Conservation (phyloP, 371 early-diverging fungal species). For the Mucor mucedo region DNA sequence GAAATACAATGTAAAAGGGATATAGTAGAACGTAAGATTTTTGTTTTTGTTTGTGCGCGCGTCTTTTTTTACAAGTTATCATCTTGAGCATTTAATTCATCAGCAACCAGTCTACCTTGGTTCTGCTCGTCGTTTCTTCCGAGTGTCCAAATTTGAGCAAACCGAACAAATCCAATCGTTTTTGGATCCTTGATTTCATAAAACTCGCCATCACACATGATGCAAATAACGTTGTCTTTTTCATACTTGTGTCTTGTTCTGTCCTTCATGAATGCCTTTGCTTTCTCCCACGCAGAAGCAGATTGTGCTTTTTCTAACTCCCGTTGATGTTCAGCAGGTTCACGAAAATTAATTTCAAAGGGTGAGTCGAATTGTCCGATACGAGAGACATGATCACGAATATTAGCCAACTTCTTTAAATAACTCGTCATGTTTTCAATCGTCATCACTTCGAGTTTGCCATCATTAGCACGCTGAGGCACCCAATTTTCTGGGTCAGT, state of each 20-base stretch:
- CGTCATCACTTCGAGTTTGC: constrained; percentile 46
- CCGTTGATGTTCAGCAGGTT: constrained; percentile 16
- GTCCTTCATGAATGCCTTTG: constrained; percentile 22
- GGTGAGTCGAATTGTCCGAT: constrained; percentile 35
- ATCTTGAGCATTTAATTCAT: constrained; percentile 27
- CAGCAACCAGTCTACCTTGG: constrained; percentile 38
- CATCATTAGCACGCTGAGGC: constrained; percentile 47
- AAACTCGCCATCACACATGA: constrained; percentile 75
- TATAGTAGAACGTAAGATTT: no score
- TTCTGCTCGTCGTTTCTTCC: constrained; percentile 40
- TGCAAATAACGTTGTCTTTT: constrained; percentile 49
- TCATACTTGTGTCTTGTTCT: constrained; percentile 26
- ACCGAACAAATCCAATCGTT: constrained; percentile 49
- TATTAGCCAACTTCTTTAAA: constrained; percentile 50
- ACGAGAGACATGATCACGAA: constrained; percentile 49
- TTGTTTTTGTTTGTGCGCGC: no score
- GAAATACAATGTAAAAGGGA: no score
- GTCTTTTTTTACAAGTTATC: constrained; percentile 1
- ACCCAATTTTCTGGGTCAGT: constrained; percentile 39
- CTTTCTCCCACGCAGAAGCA: constrained; percentile 14
- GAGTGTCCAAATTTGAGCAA: constrained; percentile 63
- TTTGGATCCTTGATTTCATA: constrained; percentile 63
- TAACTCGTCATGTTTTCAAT: constrained; percentile 47
- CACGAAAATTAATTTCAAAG: constrained; percentile 42
- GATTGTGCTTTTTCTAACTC: constrained; percentile 7